phyloP scores from a whole-genome alignment of 257 asterid genomes.

The Primulina huaijiensis region DNA sequence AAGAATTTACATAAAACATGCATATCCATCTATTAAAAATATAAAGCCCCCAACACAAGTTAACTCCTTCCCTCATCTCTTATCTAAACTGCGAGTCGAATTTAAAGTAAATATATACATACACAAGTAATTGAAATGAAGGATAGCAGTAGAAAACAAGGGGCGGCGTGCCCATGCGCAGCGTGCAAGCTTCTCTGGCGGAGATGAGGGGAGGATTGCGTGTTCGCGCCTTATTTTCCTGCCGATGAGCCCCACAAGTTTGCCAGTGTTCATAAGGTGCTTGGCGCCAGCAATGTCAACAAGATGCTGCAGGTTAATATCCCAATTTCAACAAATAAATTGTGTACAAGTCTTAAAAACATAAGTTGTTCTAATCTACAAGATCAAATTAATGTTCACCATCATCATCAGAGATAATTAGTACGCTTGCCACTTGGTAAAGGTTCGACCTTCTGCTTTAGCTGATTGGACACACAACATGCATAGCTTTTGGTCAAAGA shows the following conservation, averaged over 20 bases:
- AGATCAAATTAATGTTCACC: background rate
- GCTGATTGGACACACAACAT: background rate
- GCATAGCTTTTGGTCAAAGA: conserved; percentile 36
- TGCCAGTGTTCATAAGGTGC: conserved; percentile 86
- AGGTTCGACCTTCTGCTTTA: background rate
- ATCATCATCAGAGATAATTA: background rate
- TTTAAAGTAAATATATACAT: no score
- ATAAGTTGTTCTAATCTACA: background rate
- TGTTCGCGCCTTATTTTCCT: conserved; percentile 85
- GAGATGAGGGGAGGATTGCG: conserved; percentile 79
- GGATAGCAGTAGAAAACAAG: conserved; percentile 64
- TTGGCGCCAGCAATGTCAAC: conserved; percentile 93
- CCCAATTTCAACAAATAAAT: background rate
- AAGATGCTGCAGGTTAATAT: conserved; percentile 77
- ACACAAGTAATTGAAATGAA: conserved; percentile 30
- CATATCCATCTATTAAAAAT: conserved; percentile 26
- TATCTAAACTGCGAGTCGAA: background rate
- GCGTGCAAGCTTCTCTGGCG: conserved; percentile 85
- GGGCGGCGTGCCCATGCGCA: conserved; percentile 75
- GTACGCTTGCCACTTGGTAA: background rate
- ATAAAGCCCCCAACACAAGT: conserved; percentile 31
- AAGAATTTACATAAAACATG: conserved; percentile 33
- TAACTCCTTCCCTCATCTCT: conserved; percentile 9
- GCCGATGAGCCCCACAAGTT: conserved; percentile 95
- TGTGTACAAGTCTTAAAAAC: background rate